Evolutionary conservation across 2,329 filamentous ascomycete genomes (phyloP).

Genomic region (Phaeophleospora eucalypticola): DNA sequence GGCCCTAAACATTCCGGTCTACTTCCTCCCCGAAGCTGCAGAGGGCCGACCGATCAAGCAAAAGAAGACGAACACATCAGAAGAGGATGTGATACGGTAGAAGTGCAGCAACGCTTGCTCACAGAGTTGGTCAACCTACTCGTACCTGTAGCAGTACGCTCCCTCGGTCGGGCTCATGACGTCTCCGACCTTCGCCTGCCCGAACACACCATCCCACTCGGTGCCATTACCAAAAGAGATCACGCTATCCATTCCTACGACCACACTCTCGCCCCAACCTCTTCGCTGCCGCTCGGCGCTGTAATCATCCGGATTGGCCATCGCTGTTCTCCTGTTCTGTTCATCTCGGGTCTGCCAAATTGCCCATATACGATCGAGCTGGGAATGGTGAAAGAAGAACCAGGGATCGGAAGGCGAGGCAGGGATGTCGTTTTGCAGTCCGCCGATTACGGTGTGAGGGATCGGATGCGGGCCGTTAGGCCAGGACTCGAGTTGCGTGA

Average conservation of each 20-base stretch:
- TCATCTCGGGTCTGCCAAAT: background rate
- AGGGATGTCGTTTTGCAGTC: background rate
- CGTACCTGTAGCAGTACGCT: slow-evolving; percentile 16
- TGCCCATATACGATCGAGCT: background rate
- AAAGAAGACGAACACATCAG: background rate
- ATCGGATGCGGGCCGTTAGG: background rate
- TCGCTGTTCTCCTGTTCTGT: background rate
- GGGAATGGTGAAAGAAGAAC: slow-evolving; percentile 2
- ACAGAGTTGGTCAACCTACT: too few species aligned
- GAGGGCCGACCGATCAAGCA: slow-evolving; percentile 24
- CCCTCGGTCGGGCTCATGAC: slow-evolving; percentile 14
- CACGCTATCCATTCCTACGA: background rate
- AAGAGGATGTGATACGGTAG: background rate
- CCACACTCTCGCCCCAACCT: background rate
- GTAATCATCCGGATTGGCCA: background rate
- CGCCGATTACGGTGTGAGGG: slow-evolving; percentile 1
- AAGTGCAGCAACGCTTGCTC: too few species aligned
- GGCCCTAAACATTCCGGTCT: slow-evolving; percentile 32
- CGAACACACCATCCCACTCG: slow-evolving; percentile 2
- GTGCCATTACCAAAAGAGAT: background rate
- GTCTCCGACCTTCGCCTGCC: slow-evolving; percentile 10
- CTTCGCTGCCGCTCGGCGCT: background rate
- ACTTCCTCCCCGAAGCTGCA: slow-evolving; percentile 34
- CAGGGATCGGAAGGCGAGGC: background rate
- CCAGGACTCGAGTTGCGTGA: slow-evolving; percentile 2